Base-by-base conservation (phyloP, 441 rosid species). In the Euphorbia celastroides region DNA sequence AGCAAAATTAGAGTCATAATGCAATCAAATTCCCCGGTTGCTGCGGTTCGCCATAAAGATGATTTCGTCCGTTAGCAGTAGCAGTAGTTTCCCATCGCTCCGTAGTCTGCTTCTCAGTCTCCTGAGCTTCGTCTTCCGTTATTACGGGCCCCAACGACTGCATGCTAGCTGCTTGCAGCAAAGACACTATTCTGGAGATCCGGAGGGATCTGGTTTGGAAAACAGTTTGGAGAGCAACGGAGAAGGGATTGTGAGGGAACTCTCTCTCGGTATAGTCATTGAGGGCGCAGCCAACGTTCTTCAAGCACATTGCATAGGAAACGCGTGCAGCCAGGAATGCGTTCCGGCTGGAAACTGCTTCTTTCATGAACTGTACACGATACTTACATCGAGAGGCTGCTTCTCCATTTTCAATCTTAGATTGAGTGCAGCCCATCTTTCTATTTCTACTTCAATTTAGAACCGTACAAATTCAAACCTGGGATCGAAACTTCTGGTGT, bases 401-500 rank as follows among this genome's bases (percentile, higher is more conserved):
- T 74, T 93, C 96, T 68, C 90, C 97, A 67, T 90, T 87, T 82
- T 93, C 94, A 84, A 93, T 90, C 89, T 83, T 93, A 16, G 98
- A 93, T 55, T 90, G 96, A 7, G 85, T 70, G 70, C 93, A 93
- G 3, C 98, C 97, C 98, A 93, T 92, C 8, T 11, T 26, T 57
- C 20, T 1, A 10, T 62, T 10, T 52, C n/a, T 10, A n/a, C 6
- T 42, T 23, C 12, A 64, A 48, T 48, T n/a, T 26, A 6, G 44
- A 5, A 22, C 32, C 9, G 9, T 3, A 34, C 38, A 34, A 34
- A 34, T 34, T 34, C 38, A 34, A 34, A 34, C 9, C 38, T 3
- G 38, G 9, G 9, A 34, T 34, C 38, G 5, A 34, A 34, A 34
- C 5, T 34, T 34, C 5, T 3, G 38, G 9, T 34, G 9, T 34